These are phyloP conservation scores for Pythium pyrilobum DNA, from an alignment of 352 stramenopile genomes.

Conservation along the genomic window DNA sequence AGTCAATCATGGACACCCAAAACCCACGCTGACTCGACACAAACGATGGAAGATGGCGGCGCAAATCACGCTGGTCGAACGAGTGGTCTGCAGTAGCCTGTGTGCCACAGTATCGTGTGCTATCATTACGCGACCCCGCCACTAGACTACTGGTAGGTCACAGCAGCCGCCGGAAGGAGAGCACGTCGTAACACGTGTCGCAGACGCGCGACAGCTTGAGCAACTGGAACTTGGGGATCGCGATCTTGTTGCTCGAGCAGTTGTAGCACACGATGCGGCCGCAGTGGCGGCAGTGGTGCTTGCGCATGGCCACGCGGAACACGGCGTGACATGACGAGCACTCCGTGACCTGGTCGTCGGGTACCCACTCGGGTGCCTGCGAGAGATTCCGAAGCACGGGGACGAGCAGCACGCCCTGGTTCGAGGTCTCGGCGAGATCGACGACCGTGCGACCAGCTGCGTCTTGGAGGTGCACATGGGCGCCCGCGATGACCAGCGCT, in stretches of 20 bases:
- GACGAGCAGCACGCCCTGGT: slow-evolving; percentile 75
- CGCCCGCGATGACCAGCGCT: slow-evolving; percentile 63
- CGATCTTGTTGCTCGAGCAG: slow-evolving; percentile 80
- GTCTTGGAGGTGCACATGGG: slow-evolving; percentile 74
- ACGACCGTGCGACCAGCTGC: slow-evolving; percentile 77
- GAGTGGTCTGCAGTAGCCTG: too few relatives aligned
- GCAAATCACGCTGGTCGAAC: too few relatives aligned
- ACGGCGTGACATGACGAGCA: slow-evolving; percentile 68
- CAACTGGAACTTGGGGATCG: slow-evolving; percentile 80
- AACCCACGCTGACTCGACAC: too few relatives aligned
- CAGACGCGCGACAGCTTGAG: slow-evolving; percentile 71
- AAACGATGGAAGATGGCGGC: background rate
- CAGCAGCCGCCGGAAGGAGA: slow-evolving; percentile 77
- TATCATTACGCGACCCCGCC: background rate
- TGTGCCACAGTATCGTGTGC: too few relatives aligned
- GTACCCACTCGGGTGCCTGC: slow-evolving; percentile 47
- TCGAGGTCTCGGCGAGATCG: slow-evolving; percentile 77
- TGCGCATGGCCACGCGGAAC: slow-evolving; percentile 80
- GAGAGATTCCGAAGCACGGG: slow-evolving; percentile 77
- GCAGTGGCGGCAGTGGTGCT: slow-evolving; percentile 81
- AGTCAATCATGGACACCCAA: background rate
- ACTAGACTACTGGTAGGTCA: slow-evolving; percentile 19
- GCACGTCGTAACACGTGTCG: slow-evolving; percentile 78
- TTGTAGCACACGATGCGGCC: slow-evolving; percentile 83
- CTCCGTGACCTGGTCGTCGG: slow-evolving; percentile 64